Percentiles rank a stretch among this genome's conserved stretches.
phyloP scores from a whole-genome alignment of 108 stramenopile genomes.

The Nannochloropsis salina region DNA sequence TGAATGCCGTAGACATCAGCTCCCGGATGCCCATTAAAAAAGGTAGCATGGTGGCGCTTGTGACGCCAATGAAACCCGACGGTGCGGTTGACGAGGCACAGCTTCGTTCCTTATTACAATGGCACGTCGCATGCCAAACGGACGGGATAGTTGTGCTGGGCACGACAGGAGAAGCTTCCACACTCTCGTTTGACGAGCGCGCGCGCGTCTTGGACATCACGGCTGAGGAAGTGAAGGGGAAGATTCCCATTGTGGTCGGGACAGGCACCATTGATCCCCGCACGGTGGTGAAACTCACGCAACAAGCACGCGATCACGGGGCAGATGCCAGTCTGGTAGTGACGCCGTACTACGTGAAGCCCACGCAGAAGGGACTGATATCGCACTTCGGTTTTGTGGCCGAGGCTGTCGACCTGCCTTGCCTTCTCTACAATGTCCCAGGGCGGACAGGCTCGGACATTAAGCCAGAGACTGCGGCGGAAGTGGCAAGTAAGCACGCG shows the following conservation, averaged over 20 bases:
- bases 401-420: conserved; percentile 69
- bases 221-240: conserved; percentile 67
- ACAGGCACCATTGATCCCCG: conserved; percentile 60
- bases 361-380: conserved; percentile 72
- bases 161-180: conserved; percentile 84
- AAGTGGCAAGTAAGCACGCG: conserved; percentile 59
- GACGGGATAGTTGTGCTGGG: conserved; percentile 79
- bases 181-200: conserved; percentile 69
- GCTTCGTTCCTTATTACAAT: conserved; percentile 63
- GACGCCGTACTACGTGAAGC: conserved; percentile 88
- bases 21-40: conserved; percentile 34
- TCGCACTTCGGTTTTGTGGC: conserved; percentile 68
- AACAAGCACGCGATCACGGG: conserved; percentile 78
- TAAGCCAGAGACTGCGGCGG: conserved; percentile 62
- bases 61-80: conserved; percentile 69
- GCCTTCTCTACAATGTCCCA: conserved; percentile 82
- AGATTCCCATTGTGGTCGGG: conserved; percentile 66
- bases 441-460: conserved; percentile 45
- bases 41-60: conserved; percentile 74
- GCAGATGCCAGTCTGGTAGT: conserved; percentile 81
- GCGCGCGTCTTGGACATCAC: conserved; percentile 62
- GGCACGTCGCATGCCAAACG: conserved; percentile 67
- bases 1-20: not conserved
- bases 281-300: conserved; percentile 27
- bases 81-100: conserved; percentile 67